Evolutionary conservation across 139 green algal species (phyloP).

Genomic region (Picochlorum sp.): DNA sequence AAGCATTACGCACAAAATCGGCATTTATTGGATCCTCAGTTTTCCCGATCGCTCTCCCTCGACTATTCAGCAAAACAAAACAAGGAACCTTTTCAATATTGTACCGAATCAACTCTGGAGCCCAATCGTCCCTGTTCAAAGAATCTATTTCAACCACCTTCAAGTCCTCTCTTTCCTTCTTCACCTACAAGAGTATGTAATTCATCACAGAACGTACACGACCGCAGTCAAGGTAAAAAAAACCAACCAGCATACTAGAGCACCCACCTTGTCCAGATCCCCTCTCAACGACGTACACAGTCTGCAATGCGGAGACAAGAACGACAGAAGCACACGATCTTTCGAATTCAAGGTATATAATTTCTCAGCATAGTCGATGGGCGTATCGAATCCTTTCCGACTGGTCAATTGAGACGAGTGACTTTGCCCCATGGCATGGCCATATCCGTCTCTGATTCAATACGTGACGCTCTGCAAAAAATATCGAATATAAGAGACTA

Average conservation of each 20-base stretch:
- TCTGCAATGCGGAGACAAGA: slow-evolving; percentile 5
- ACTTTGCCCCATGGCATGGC: too few relatives aligned
- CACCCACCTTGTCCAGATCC: slow-evolving; percentile 9
- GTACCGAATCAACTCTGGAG: slow-evolving; percentile 37
- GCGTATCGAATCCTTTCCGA: not conserved
- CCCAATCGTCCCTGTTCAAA: slow-evolving; percentile 16
- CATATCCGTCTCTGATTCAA: too few relatives aligned
- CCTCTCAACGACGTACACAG: slow-evolving; percentile 8
- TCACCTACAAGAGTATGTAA: not conserved
- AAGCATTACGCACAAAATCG: not conserved
- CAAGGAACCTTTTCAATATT: slow-evolving; percentile 35
- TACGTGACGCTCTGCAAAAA: too few relatives aligned
- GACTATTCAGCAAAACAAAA: slow-evolving; percentile 34
- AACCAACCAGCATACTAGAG: not conserved
- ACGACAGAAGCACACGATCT: not conserved
- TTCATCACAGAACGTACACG: not conserved
- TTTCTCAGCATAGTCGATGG: too few relatives aligned
- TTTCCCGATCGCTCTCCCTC: slow-evolving; percentile 8
- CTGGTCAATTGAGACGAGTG: not conserved
- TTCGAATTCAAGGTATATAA: not conserved
- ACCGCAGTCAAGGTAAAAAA: not conserved
- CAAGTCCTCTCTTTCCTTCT: slow-evolving; percentile 4
- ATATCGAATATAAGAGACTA: too few relatives aligned
- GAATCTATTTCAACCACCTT: slow-evolving; percentile 13
- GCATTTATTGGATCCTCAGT: not conserved